Conservation (phyloP, 306 rosid species). For the Cicer cuneatum region DNA sequence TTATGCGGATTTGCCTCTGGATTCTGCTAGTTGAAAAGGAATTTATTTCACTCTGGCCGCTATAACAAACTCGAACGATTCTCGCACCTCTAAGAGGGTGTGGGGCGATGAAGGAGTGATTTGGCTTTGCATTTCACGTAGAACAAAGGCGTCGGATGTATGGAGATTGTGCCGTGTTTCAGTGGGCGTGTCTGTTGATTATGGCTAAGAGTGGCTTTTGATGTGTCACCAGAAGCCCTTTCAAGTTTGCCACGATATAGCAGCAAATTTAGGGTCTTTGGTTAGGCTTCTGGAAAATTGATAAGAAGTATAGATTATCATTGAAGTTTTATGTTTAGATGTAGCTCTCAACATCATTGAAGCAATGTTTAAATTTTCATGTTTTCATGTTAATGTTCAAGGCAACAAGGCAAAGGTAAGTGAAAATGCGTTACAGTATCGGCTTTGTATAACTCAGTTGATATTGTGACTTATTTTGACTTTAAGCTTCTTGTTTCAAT, state of each 20-base stretch:
- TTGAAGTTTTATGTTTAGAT: constrained; percentile 54
- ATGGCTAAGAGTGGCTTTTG: constrained; percentile 74
- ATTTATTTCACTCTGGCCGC: constrained; percentile 98
- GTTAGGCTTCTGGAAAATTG: constrained; percentile 54
- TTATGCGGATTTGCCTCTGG: constrained; percentile 55
- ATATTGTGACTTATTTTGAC: constrained; percentile 42
- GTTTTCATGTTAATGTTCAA: constrained; percentile 67
- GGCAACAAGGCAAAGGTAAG: constrained; percentile 76
- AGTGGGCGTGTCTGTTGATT: constrained; percentile 87
- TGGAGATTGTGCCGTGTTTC: constrained; percentile 98
- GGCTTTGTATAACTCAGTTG: constrained; percentile 31
- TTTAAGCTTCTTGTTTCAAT: constrained; percentile 45
- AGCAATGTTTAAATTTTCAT: constrained; percentile 76
- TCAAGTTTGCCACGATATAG: constrained; percentile 29
- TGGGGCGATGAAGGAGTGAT: constrained; percentile 83
- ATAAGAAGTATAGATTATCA: constrained; percentile 45
- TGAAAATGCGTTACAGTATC: constrained; percentile 22
- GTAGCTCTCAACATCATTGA: constrained; percentile 49
- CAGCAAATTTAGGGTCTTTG: constrained; percentile 37
- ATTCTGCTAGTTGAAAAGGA: constrained; percentile 57
- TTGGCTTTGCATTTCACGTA: constrained; percentile 61
- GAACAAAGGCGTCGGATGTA: constrained; percentile 77
- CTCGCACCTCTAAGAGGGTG: constrained; percentile 99
- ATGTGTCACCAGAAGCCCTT: constrained; percentile 54
- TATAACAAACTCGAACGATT: constrained; percentile 55